Evolutionary conservation across 345 rosid genomes (phyloP).

Genomic region (Eucalyptus urophylla): DNA sequence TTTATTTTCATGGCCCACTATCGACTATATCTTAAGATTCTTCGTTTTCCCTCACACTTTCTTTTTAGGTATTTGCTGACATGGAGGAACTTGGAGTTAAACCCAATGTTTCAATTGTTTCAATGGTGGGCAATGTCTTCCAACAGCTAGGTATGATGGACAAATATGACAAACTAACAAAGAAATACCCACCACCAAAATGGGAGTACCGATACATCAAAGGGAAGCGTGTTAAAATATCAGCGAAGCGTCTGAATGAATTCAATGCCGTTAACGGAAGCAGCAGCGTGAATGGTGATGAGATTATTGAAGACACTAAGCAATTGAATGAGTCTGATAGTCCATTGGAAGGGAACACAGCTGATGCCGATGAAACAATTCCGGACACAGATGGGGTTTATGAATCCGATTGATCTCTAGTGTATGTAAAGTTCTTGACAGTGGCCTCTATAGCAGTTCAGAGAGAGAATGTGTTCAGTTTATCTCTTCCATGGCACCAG

Average conservation of each 20-base stretch:
- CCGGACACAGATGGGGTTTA: not conserved
- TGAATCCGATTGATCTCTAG: not conserved
- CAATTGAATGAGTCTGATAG: not conserved
- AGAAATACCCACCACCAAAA: slow-evolving; percentile 76
- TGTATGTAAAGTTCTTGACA: not conserved
- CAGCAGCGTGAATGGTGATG: not conserved
- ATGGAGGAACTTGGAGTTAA: slow-evolving; percentile 93
- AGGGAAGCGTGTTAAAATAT: slow-evolving; percentile 72
- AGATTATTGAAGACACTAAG: not conserved
- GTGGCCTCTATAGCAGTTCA: not conserved
- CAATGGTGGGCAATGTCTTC: slow-evolving; percentile 70
- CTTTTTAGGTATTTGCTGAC: slow-evolving; percentile 72
- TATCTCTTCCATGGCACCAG: not conserved
- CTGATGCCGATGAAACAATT: not conserved
- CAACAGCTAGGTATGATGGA: slow-evolving; percentile 56
- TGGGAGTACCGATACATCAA: slow-evolving; percentile 69
- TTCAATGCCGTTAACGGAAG: not conserved
- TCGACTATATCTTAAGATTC: not conserved
- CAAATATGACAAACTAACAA: slow-evolving; percentile 47
- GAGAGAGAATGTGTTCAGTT: not conserved
- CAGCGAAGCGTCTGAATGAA: slow-evolving; percentile 32
- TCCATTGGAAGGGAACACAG: not conserved
- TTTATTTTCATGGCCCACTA: not conserved
- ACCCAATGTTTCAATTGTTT: slow-evolving; percentile 46
- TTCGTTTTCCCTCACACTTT: not conserved